Base-by-base conservation (phyloP, 163 green algal species). In the Coccomyxa subellipsoidea region DNA sequence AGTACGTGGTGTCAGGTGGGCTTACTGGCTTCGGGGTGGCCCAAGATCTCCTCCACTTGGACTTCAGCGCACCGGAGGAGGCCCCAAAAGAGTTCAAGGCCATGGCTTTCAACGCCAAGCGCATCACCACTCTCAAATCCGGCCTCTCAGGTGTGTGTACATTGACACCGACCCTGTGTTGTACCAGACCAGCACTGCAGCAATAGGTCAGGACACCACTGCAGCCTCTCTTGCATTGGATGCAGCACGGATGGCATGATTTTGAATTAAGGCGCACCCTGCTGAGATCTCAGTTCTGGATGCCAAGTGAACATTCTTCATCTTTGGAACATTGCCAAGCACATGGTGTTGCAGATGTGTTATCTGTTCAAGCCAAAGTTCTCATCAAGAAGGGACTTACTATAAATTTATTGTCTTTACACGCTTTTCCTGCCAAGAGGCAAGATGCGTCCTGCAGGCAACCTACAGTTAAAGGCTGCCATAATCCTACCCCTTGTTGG, bases 21-120 rank as follows among this genome's bases (percentile, higher is more conserved):
- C 71, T 86, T 53, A 84, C 83, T n/a, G 83, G 83, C 31, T 86
- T 86, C 47, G 38, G 35, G 0, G 79, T 86, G 38, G 83, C 83
- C 4, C 73, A 81, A 47, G 83, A 86, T 47, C 73, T 86, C 53
- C 73, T 86, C n/a, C 66, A 84, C 47, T 23, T 86, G 12, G 83
- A 86, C 32, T 86, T 86, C 83, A 86, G 79, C 73, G 34, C 54
- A 9, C 79, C 79, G 23, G 79, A 84, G 36, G 83, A 86, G 38
- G 83, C 79, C 0, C 83, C 83, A 23, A 73, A 86, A 32, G 83
- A 86, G 73, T 86, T 84, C 79, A 78, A 36, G 54, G 83, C 79
- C 15, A 69, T 84, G 54, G 32, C 73, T 32, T 86, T 84, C 54
- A 82, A 84, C 37, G 73, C 38, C 38, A 39, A 78, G 69, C 29